Evolutionary conservation across 2,329 filamentous ascomycete species (phyloP).

Genomic region (Ascochyta fabae): DNA sequence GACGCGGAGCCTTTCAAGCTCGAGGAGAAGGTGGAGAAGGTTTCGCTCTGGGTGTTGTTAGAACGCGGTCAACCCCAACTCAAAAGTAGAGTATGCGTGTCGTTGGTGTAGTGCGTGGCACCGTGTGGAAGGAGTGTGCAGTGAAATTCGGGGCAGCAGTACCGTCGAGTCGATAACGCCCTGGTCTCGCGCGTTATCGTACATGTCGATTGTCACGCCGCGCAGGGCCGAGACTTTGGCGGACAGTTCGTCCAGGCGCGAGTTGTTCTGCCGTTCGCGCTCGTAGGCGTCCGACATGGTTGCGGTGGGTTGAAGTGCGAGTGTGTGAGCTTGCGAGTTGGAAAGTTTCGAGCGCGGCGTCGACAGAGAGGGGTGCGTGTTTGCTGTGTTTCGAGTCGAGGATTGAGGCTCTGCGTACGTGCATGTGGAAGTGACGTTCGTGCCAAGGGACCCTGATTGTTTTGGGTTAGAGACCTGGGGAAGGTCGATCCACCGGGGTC

Average conservation of each 20-base stretch:
- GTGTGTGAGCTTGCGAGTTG: neutral
- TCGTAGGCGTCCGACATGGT: conserved; percentile 65
- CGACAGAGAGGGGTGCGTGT: neutral
- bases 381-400: neutral
- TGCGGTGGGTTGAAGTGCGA: neutral
- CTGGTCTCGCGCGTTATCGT: conserved; percentile 91
- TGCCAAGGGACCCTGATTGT: conserved; percentile 2
- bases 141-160: conserved; percentile 56
- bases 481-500: neutral
- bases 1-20: conserved; percentile 83
- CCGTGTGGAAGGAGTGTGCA: too few species aligned
- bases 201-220: conserved; percentile 95
- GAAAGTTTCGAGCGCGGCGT: neutral
- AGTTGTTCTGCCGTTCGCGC: conserved; percentile 84
- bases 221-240: conserved; percentile 90
- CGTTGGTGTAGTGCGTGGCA: too few species aligned
- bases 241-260: conserved; percentile 87
- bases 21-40: conserved; percentile 85
- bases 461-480: conserved; percentile 8
- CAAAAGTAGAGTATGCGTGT: too few species aligned
- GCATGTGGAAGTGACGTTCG: conserved; percentile 5
- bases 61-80: too few species aligned
- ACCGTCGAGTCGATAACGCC: conserved; percentile 77
- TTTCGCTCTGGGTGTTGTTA: conserved; percentile 69
- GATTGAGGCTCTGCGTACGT: conserved; percentile 3